Base-by-base conservation (phyloP, 345 rosid species). In the Citrus mangshanensis region DNA sequence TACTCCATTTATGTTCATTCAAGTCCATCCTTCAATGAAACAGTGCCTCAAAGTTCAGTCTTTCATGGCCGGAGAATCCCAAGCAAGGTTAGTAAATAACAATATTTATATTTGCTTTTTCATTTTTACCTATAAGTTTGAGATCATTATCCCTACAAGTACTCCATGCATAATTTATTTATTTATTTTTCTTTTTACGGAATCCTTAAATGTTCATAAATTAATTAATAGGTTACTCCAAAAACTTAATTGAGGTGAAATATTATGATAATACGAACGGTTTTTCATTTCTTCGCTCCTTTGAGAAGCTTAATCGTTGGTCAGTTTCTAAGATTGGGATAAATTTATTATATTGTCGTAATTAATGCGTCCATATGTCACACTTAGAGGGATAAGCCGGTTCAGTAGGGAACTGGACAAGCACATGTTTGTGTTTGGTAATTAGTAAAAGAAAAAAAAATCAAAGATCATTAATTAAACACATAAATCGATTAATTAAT, bases 1-100 rank as follows among this genome's bases (percentile, higher is more conserved):
- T 93, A 86, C 78, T 85, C 95, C 14, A 80, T 95, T 72, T 95
- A 91, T 66, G 85, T 95, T 55, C 98, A 95, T 84, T 87, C 97
- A 1, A 83, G 86, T 82, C 97, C 93, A 0, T 76, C 68, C 24
- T 89, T 85, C 84, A 85, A 87, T 63, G 84, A 61, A 73, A 76
- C 84, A 2, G 68, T 73, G 27, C 84, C 85, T 3, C 73, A 85
- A 75, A 79, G 71, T 38, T 89, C 94, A 7, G 88, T 88, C 24
- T 93, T 95, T 61, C 77, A 84, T 78, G 91, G 87, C 68, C 78
- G 97, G 66, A 83, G 90, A 76, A 91, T 93, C 76, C 97, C 97
- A 14, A 93, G 98, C 68, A 85, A 90, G 93, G 93, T 90, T 75
- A 75, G 89, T 77, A 37, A 38, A 70, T 60, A 67, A 71, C 9